phyloP scores from a whole-genome alignment of 176 grass and related monocot species.

The Zoysia japonica region DNA sequence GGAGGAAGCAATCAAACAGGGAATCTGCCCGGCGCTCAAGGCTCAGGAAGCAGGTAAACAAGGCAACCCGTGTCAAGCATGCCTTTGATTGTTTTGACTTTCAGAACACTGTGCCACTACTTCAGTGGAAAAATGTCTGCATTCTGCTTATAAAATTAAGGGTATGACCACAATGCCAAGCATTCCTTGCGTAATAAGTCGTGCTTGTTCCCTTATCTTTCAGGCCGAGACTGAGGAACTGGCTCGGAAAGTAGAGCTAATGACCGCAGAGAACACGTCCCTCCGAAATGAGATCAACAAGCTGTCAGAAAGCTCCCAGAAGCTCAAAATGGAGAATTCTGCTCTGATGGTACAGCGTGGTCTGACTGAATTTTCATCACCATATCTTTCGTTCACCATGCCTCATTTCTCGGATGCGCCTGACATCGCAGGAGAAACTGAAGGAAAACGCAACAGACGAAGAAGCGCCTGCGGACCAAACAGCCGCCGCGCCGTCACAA shows the following conservation, averaged over 20 bases:
- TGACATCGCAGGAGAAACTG: conserved; percentile 39
- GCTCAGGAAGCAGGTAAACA: conserved; percentile 76
- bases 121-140: not conserved
- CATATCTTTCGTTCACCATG: not conserved
- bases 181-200: not conserved
- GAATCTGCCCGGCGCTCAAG: conserved; percentile 88
- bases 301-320: conserved; percentile 54
- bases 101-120: not conserved
- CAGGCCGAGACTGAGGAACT: conserved; percentile 82
- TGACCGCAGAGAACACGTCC: conserved; percentile 62
- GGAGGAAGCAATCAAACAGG: conserved; percentile 79
- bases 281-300: conserved; percentile 68
- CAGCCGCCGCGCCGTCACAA: conserved; percentile 25
- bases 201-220: not conserved
- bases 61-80: not conserved
- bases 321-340: conserved; percentile 71
- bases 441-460: conserved; percentile 4
- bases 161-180: not conserved
- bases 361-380: not conserved
- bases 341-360: conserved; percentile 52
- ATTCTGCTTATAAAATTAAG: no score
- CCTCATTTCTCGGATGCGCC: not conserved
- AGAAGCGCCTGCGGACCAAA: not conserved
- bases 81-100: conserved; percentile 15
- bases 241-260: conserved; percentile 53